Conservation (phyloP, 1,139 yeast genomes). For the Kodamaea sp. region DNA sequence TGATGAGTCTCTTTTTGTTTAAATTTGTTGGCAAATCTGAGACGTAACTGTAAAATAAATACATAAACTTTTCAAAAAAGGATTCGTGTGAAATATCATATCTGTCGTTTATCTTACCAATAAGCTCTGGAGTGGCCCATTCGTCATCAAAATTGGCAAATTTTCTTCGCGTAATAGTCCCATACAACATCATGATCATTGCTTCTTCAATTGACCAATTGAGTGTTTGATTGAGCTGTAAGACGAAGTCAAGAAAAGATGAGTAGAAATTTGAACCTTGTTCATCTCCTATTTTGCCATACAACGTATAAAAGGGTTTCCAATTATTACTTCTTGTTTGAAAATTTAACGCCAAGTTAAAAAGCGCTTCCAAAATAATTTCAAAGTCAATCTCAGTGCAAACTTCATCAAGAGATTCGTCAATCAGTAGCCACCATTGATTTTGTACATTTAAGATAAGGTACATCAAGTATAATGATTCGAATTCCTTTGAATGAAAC, state of each 20-base stretch:
- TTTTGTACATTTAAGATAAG: constrained; percentile 10
- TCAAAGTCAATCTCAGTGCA: constrained; percentile 12
- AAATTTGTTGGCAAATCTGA: constrained; percentile 27
- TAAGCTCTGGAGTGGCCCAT: constrained; percentile 20
- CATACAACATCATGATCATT: constrained; percentile 28
- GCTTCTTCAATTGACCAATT: constrained; percentile 40
- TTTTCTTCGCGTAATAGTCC: constrained; percentile 28
- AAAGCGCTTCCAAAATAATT: constrained; percentile 14
- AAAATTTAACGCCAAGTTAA: constrained; percentile 15
- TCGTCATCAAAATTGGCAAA: constrained; percentile 42
- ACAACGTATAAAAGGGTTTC: constrained; percentile 25
- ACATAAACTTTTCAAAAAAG: constrained; percentile 39
- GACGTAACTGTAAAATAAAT: constrained; percentile 31
- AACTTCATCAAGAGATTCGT: constrained; percentile 12
- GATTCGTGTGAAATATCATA: constrained; percentile 33
- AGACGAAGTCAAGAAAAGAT: constrained; percentile 29
- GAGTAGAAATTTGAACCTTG: constrained; percentile 20
- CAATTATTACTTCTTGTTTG: constrained; percentile 19
- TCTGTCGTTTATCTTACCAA: constrained; percentile 26
- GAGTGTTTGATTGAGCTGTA: constrained; percentile 23
- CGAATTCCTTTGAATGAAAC: constrained; percentile 7
- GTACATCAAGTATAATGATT: constrained; percentile 16
- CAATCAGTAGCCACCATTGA: constrained; percentile 21
- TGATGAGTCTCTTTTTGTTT: constrained; percentile 31
- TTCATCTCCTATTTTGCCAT: constrained; percentile 14